Base-by-base conservation (phyloP, 164 flowering plant genomes). In the Euptelea pleiosperma region DNA sequence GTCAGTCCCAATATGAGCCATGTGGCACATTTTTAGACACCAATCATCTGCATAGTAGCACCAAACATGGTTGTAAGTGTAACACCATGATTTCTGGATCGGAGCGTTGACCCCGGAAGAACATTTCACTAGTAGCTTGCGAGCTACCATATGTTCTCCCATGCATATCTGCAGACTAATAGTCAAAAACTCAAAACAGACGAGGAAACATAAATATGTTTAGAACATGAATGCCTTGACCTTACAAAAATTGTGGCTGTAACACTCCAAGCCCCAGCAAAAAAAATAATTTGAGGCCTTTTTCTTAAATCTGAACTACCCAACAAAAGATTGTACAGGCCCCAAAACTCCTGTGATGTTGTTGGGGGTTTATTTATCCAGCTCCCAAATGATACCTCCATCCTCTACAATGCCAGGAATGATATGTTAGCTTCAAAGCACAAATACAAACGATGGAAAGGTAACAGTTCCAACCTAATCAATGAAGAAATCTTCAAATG, bases 301-400 rank as follows among this genome's bases (percentile, higher is more conserved):
- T 28, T 29, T 22, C 7, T 2, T 44, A 6, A 18, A 3, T 5
- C 30, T 30, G 12, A 30, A 37, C 6, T 54, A 37, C 57, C 57
- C 37, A 8, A 19, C 12, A 16, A 24, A 43, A 31, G 15, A 45
- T 15, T 19, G 0, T 3, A 9, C n/a, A 33, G 14, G 0, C 19
- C 29, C 30, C 35, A 25, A 22, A 48, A 19, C 46, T 19, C 37
- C 11, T 26, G 8, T n/a, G n/a, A n/a, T 56, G 19, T 19, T 33
- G 8, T 42, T 47, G 52, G 25, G 6, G 45, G 18, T 39, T 31
- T 69, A 81, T 28, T 78, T 72, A 64, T 75, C 84, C 62, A 77
- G 69, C 75, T 85, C 85, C 91, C 87, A 85, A 42, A 85, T 59
- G 39, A 82, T 60, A 4, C 87, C 91, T 60, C 82, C 84, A 73